Conservation (phyloP, 2,329 filamentous ascomycete genomes). For the Colletotrichum sp. region DNA sequence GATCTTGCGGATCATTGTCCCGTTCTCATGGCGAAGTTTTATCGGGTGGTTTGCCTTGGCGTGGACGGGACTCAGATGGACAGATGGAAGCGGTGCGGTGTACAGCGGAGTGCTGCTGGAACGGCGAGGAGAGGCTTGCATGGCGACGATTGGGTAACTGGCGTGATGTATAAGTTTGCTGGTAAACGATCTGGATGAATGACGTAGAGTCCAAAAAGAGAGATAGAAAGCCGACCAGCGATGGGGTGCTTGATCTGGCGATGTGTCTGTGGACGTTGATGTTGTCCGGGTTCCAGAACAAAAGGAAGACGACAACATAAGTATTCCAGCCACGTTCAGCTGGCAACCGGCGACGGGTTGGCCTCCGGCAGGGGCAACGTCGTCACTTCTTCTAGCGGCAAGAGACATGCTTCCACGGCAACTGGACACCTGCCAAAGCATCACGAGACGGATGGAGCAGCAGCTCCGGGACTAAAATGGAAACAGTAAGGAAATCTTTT, state of each 20-base stretch:
- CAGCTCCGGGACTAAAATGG: neutral
- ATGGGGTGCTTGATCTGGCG: neutral
- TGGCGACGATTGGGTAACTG: neutral
- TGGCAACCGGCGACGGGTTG: neutral
- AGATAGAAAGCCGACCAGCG: neutral
- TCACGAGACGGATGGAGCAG: neutral
- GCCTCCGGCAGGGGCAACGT: neutral
- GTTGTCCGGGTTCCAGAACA: neutral
- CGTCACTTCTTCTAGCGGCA: neutral
- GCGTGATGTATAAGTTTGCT: neutral
- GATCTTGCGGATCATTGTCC: neutral
- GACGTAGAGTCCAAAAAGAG: conserved; percentile 4
- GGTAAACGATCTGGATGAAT: neutral
- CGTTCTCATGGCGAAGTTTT: neutral
- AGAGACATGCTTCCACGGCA: neutral
- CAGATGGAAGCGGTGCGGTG: neutral
- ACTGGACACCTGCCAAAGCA: neutral
- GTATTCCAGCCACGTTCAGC: neutral
- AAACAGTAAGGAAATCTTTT: conserved; percentile 11
- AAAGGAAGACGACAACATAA: neutral
- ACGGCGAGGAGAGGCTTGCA: neutral
- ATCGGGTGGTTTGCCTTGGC: neutral
- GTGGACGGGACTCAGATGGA: neutral
- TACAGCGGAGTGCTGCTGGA: neutral
- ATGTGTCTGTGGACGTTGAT: neutral